Evolutionary conservation across 2,329 filamentous ascomycete genomes (phyloP).

Genomic region (Rugonectria rugulosa): DNA sequence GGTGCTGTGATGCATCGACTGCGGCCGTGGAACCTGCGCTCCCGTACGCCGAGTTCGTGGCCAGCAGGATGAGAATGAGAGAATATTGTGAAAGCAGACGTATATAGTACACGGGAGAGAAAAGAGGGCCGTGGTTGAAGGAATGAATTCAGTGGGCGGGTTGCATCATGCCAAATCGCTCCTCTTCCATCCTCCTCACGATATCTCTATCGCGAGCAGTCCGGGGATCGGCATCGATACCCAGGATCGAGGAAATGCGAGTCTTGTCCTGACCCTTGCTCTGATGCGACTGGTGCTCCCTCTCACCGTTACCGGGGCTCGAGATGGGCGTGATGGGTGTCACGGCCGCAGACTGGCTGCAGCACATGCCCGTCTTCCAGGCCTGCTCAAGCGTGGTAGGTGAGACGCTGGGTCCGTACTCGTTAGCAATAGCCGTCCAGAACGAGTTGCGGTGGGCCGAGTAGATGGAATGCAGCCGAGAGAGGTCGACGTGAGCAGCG

Average conservation of each 20-base stretch:
- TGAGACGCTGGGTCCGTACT: constrained; percentile 72
- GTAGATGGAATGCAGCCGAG: constrained; percentile 75
- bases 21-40: constrained; percentile 7
- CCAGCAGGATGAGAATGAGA: constrained; percentile 14
- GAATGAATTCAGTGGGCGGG: constrained; percentile 31
- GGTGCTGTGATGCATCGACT: constrained; percentile 6
- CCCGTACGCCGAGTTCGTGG: background rate
- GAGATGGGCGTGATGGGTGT: constrained; percentile 63
- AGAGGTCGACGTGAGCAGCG: constrained; percentile 63
- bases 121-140: constrained; percentile 18
- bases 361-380: constrained; percentile 63
- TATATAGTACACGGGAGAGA: constrained; percentile 28
- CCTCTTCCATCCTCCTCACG: constrained; percentile 63
- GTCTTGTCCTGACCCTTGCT: constrained; percentile 60
- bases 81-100: constrained; percentile 4
- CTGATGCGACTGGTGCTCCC: constrained; percentile 45
- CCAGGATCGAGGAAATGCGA: constrained; percentile 68
- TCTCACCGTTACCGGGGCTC: constrained; percentile 57
- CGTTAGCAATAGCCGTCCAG: constrained; percentile 75
- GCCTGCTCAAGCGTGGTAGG: constrained; percentile 73
- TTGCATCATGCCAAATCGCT: constrained; percentile 48
- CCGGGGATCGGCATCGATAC: constrained; percentile 65
- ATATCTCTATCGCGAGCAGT: constrained; percentile 65
- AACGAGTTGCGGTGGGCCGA: constrained; percentile 73
- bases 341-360: constrained; percentile 45